Base-by-base conservation (phyloP, 1,284 basidiomycete genomes). In the Lignosus rhinocerotis region DNA sequence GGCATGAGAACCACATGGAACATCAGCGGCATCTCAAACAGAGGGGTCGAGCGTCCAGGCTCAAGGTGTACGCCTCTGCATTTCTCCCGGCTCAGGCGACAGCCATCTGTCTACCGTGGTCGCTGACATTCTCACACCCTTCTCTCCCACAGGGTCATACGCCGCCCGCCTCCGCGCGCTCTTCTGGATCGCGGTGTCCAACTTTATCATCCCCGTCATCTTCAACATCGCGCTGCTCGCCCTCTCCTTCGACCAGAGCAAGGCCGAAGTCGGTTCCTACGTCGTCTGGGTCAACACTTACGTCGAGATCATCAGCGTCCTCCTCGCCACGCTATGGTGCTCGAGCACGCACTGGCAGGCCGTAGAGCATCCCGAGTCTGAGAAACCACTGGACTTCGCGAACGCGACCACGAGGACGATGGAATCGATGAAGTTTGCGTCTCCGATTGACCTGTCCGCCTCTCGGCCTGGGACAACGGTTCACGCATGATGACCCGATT, bases 121-220 rank as follows among this genome's bases (percentile, higher is more conserved):
- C 10, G 17, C 2, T 34, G 17, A 25, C n/a, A 8, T 33, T 8
- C 12, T 1, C 33, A 30, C 36, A n/a, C 34, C 10, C 19, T 19
- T 19, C 31, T 31, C 10, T 33, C 12, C 31, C 19, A 31, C 44
- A 46, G 44, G 21, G 44, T 30, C 31, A 6, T 55, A 55, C 16
- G n/a, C 44, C 3, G 6, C 17, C 2, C 54, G 54, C 7, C 31
- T 55, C 12, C 11, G 50, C n/a, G 60, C 66, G 1, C 60, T 73
- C 14, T 70, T 70, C 56, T 74, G 71, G 69, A 71, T 72, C 44
- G 61, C 69, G 2, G 50, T 62, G 2, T 67, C 69, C 31, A 73
- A 72, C 60, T 72, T 72, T 51, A 64, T 72, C 44, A 64, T 74
- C 42, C 72, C 72, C 1, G 67, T 67, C 9, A 54, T 72, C 30